Evolutionary conservation across 1,284 basidiomycete species (phyloP), one percentile per base, ranked within the genome.

Genomic region (Coniferiporia sulphurascens): DNA sequence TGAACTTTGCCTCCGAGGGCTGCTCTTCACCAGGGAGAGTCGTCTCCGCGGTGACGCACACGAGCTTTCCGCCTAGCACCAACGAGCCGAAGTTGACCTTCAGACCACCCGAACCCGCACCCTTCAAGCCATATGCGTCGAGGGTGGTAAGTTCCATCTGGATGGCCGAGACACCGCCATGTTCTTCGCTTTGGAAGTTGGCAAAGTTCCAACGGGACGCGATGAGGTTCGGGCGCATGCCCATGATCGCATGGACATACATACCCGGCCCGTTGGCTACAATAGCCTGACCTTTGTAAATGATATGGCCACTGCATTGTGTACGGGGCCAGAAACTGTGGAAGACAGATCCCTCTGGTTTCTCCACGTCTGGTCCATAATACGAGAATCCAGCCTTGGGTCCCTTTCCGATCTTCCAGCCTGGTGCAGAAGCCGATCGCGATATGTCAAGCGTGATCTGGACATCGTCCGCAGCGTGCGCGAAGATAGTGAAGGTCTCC

Each of bases 121-220:
- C 91, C 57, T 83, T 80, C 63, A 81, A 82, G 5, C 93, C 93
- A 68, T 93, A 84, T 21, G 81, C 75, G 60, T 87, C 82, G 55
- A 82, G 85, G 0, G 96, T 98, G 65, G 87, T 93, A 68, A 98
- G 95, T 73, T 99, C 96, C 96, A 98, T 98, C 78, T 93, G 89
- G 58, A 97, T 79, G 15, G 93, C 90, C 55, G 90, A 85, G 9
- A 93, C 87, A 8, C 87, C 87, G n/a, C 85, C 90, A 67, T 83
- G 76, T 60, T 81, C 73, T 51, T 78, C 68, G 73, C 85, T 84
- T 74, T 91, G 79, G 81, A 99, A 99, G 75, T 92, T 84, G 55
- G 81, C 88, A 78, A 99, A 99, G 79, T 98, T 98, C 97, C 97
- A 99, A 21, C 87, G 78, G 15, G 92, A 79, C 3, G 97, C 97